Evolutionary conservation across 768 basidiomycete species (phyloP).

Genomic region (Mycena galericulata): DNA sequence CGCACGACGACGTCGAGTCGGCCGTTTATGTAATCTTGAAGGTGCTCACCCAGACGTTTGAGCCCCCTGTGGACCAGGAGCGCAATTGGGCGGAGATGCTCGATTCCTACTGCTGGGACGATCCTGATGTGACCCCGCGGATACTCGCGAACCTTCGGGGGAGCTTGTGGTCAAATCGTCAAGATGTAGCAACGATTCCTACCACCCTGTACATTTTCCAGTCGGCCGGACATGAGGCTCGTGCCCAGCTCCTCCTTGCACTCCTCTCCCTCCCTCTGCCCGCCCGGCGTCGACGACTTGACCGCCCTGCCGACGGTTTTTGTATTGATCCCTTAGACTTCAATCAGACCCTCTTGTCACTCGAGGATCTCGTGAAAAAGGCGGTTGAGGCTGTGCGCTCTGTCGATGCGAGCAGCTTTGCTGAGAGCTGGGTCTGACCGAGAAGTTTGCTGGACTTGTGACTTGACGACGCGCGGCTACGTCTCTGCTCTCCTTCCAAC

Average conservation of each 20-base stretch:
- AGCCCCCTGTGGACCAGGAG: conserved; percentile 7
- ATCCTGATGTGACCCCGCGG: background rate
- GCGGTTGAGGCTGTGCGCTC: conserved; percentile 16
- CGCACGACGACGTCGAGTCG: conserved; percentile 30
- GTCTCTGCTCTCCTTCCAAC: too few relatives aligned
- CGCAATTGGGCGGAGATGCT: conserved; percentile 3
- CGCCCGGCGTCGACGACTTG: background rate
- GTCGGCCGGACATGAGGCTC: background rate
- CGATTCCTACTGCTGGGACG: conserved; percentile 7
- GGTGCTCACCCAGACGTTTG: conserved; percentile 15
- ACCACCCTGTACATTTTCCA: background rate
- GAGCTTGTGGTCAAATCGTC: background rate
- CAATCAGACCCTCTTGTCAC: conserved; percentile 6
- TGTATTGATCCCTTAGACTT: too few relatives aligned
- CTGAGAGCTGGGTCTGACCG: background rate
- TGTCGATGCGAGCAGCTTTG: conserved; percentile 12
- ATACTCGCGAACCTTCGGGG: background rate
- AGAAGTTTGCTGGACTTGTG: background rate
- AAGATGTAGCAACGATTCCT: background rate
- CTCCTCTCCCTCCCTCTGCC: conserved; percentile 26
- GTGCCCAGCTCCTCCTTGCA: conserved; percentile 4
- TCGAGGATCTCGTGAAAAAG: conserved; percentile 9
- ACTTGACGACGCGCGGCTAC: background rate
- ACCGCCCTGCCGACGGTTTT: too few relatives aligned
- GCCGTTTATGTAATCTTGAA: conserved; percentile 27